Evolutionary conservation across 1,139 yeast species (phyloP).

Genomic region (Saccharomyces uvarum): DNA sequence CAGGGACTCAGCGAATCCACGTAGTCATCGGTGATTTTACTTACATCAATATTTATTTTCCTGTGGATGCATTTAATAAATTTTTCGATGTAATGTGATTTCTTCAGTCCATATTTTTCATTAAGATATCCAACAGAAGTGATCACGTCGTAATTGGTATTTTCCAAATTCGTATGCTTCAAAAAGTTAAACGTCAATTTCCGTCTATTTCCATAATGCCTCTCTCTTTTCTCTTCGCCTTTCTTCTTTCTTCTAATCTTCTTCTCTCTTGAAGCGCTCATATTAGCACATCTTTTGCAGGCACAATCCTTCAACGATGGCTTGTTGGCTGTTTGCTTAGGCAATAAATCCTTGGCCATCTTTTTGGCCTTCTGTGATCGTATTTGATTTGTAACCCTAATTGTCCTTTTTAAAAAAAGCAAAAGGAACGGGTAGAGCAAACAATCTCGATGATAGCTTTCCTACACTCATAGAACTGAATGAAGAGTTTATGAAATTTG

Average conservation of each 20-base stretch:
- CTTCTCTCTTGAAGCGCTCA: background rate
- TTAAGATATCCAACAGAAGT: constrained; percentile 29
- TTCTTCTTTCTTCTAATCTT: constrained; percentile 3
- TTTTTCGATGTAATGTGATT: constrained; percentile 26
- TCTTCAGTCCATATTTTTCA: constrained; percentile 29
- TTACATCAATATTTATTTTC: constrained; percentile 27
- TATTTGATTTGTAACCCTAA: background rate
- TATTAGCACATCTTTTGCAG: constrained; percentile 8
- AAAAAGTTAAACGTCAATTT: constrained; percentile 1
- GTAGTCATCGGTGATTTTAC: constrained; percentile 22
- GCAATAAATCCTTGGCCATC: background rate
- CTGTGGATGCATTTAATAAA: constrained; percentile 30
- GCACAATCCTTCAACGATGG: background rate
- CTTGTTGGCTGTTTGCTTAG: background rate
- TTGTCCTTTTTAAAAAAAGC: background rate
- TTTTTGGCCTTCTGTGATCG: background rate
- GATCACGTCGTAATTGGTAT: constrained; percentile 26
- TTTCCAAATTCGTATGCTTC: constrained; percentile 18
- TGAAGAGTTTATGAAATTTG: background rate
- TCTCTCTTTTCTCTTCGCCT: background rate
- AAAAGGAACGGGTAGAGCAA: background rate
- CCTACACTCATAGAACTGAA: no score
- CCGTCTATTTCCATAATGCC: constrained; percentile 3
- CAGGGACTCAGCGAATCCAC: constrained; percentile 23
- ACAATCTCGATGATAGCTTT: background rate